Evolutionary conservation across 441 rosid genomes (phyloP).

Genomic region (Arabidopsis hybrid): DNA sequence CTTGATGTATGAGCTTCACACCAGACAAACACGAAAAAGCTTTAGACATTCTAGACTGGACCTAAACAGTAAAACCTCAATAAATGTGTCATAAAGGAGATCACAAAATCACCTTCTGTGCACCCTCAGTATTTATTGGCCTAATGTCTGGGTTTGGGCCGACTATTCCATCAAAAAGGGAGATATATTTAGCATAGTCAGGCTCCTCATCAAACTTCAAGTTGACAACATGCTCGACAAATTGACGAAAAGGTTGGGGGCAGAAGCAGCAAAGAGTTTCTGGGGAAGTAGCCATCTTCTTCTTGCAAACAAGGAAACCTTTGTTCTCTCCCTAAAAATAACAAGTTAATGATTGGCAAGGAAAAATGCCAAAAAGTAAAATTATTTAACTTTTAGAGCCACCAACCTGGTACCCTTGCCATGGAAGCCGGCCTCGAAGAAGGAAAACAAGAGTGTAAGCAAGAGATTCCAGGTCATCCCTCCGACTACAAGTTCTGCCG

Average conservation of each 20-base stretch:
- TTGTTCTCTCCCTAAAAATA: conserved; percentile 87
- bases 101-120: conserved; percentile 74
- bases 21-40: conserved; percentile 29
- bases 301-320: conserved; percentile 95
- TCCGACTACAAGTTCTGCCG: conserved; percentile 94
- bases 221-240: conserved; percentile 89
- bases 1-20: conserved; percentile 83
- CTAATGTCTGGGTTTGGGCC: conserved; percentile 86
- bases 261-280: conserved; percentile 86
- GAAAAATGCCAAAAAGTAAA: conserved; percentile 9
- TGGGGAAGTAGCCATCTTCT: conserved; percentile 96
- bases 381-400: neutral
- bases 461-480: conserved; percentile 98
- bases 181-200: conserved; percentile 84
- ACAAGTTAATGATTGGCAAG: conserved; percentile 15
- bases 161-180: conserved; percentile 88
- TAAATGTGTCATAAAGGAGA: conserved; percentile 15
- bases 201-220: conserved; percentile 97
- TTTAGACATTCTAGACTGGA: conserved; percentile 1
- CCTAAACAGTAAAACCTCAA: neutral
- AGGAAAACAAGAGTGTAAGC: conserved; percentile 97
- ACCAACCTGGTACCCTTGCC: conserved; percentile 97
- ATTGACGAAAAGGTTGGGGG: conserved; percentile 81
- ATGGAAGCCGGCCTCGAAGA: conserved; percentile 90
- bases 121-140: conserved; percentile 96